Conservation (phyloP, 306 rosid genomes). For the Rosa multiflora region DNA sequence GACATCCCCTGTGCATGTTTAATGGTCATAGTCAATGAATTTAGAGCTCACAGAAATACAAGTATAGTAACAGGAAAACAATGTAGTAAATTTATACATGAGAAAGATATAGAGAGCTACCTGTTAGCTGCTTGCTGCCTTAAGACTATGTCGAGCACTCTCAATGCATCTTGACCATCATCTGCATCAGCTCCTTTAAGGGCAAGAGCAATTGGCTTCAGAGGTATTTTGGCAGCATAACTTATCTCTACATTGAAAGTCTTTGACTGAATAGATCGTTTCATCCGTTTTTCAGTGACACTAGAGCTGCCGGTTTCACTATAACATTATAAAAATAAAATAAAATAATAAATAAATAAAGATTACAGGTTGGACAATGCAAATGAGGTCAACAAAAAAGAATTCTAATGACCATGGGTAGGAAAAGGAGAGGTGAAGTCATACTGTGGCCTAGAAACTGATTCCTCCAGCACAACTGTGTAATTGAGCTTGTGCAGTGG, state of each 20-base stretch:
- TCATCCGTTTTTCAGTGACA: slow-evolving; percentile 52
- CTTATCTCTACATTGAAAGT: slow-evolving; percentile 56
- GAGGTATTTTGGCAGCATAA: slow-evolving; percentile 65
- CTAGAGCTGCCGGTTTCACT: slow-evolving; percentile 42
- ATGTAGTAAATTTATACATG: no score
- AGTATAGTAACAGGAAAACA: background rate
- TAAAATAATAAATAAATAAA: slow-evolving; percentile 16
- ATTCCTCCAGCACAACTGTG: slow-evolving; percentile 63
- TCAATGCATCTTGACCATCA: slow-evolving; percentile 61
- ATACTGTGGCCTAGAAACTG: no score
- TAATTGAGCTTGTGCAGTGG: slow-evolving; percentile 54
- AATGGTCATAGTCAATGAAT: background rate
- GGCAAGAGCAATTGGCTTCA: slow-evolving; percentile 50
- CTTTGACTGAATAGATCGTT: slow-evolving; percentile 43
- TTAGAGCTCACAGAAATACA: no score
- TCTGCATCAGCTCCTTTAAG: slow-evolving; percentile 51
- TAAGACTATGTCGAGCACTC: slow-evolving; percentile 70
- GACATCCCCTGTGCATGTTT: slow-evolving; percentile 68
- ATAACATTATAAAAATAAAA: slow-evolving; percentile 15
- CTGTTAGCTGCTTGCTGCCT: slow-evolving; percentile 85
- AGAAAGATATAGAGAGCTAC: slow-evolving; percentile 25
- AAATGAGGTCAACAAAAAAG: background rate
- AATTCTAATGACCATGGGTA: background rate
- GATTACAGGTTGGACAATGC: slow-evolving; percentile 21
- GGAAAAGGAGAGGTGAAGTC: background rate